Percentiles rank a stretch among this genome's conserved stretches.
phyloP scores from a whole-genome alignment of 1,284 basidiomycete species.

The Omphalotus olearius region DNA sequence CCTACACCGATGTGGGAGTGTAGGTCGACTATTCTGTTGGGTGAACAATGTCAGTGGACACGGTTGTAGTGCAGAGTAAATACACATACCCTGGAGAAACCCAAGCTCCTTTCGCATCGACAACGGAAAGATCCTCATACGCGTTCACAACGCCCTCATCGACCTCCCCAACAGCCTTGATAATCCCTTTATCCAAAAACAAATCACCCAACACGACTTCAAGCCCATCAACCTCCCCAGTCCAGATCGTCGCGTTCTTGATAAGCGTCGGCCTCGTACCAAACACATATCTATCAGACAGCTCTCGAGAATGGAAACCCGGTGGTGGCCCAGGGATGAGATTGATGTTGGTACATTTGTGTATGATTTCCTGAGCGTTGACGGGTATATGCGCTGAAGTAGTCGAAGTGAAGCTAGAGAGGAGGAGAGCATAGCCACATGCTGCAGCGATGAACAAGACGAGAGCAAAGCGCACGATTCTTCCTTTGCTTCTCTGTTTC shows the following conservation, averaged over 20 bases:
- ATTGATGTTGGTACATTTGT: conserved; percentile 43
- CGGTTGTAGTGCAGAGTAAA: neutral
- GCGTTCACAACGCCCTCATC: conserved; percentile 24
- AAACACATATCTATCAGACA: conserved; percentile 65
- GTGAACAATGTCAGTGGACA: neutral
- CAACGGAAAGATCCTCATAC: conserved; percentile 23
- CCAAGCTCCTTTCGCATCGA: conserved; percentile 13
- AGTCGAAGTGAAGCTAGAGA: neutral
- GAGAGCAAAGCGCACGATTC: neutral
- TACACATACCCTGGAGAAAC: conserved; percentile 16
- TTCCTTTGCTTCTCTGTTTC: neutral
- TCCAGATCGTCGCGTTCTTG: conserved; percentile 84
- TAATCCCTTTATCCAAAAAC: conserved; percentile 51
- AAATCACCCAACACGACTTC: conserved; percentile 57
- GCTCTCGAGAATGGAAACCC: conserved; percentile 48
- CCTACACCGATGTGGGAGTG: conserved; percentile 63
- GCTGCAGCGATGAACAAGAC: neutral
- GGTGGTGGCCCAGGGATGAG: conserved; percentile 48
- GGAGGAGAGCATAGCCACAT: neutral
- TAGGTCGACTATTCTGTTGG: conserved; percentile 42
- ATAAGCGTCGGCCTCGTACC: conserved; percentile 66
- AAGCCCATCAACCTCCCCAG: conserved; percentile 59
- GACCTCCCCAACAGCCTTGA: conserved; percentile 48
- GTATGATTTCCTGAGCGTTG: conserved; percentile 39
- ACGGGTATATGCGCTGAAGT: conserved; percentile 30